Evolutionary conservation across 768 basidiomycete species (phyloP).

Genomic region (Hygrocybe punicea): DNA sequence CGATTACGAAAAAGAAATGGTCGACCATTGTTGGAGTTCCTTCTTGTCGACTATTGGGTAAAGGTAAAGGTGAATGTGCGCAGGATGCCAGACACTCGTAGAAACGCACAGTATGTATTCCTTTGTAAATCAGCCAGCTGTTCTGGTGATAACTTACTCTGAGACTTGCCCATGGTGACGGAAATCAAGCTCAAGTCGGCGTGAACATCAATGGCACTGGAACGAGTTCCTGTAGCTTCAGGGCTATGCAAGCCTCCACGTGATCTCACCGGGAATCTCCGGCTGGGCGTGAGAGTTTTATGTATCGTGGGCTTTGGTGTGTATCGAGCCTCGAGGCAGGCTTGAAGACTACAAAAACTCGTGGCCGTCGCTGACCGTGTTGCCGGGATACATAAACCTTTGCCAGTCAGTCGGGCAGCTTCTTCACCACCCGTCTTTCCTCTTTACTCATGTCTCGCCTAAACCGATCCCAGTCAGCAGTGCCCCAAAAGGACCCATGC

Average conservation of each 20-base stretch:
- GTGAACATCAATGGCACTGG: not conserved
- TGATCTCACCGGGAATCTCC: not conserved
- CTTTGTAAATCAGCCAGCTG: conserved; percentile 94
- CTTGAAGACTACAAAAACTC: not conserved
- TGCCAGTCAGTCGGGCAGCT: conserved; percentile 1
- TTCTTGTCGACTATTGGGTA: conserved; percentile 89
- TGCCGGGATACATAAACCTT: not conserved
- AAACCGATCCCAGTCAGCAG: conserved; percentile 6
- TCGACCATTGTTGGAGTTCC: conserved; percentile 90
- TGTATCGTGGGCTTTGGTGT: not conserved
- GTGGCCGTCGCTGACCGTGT: not conserved
- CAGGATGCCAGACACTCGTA: conserved; percentile 7
- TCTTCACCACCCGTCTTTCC: not conserved
- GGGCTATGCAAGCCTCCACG: not conserved
- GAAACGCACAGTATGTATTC: conserved; percentile 87
- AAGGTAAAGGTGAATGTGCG: conserved; percentile 12
- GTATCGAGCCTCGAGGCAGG: not conserved
- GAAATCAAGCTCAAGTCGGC: conserved; percentile 19
- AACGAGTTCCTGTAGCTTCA: not conserved
- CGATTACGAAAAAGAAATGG: conserved; percentile 9
- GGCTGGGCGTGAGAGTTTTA: not conserved
- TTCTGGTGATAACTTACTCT: conserved; percentile 91
- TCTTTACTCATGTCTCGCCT: conserved; percentile 7
- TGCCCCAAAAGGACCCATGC: conserved; percentile 5
- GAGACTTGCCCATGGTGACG: conserved; percentile 90